Evolutionary conservation across 805 yeast genomes (phyloP).

Genomic region (Nakazawaea populi): DNA sequence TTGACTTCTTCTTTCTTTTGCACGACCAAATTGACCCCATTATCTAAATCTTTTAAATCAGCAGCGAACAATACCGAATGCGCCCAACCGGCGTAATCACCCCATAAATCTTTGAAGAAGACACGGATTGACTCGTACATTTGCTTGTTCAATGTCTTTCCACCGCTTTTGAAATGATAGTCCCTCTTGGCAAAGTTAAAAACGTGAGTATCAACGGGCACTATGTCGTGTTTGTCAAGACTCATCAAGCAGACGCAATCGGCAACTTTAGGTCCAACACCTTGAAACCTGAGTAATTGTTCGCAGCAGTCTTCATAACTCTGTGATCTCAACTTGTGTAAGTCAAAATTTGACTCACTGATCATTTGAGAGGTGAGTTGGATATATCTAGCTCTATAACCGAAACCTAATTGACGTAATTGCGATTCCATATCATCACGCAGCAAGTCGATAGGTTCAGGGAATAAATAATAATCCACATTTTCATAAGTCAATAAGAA

Average conservation of each 20-base stretch:
- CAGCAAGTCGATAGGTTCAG: constrained; percentile 50
- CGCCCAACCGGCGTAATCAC: constrained; percentile 96
- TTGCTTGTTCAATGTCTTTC: constrained; percentile 41
- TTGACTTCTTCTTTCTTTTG: background rate
- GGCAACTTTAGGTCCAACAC: constrained; percentile 98
- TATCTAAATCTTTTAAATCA: constrained; percentile 66
- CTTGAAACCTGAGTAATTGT: constrained; percentile 59
- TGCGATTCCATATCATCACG: constrained; percentile 19
- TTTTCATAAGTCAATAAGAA: constrained; percentile 34
- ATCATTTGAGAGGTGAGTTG: constrained; percentile 66
- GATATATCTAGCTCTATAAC: constrained; percentile 88
- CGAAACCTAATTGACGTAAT: constrained; percentile 60
- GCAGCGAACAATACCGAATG: constrained; percentile 91
- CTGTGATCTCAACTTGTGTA: constrained; percentile 37
- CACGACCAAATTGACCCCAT: constrained; percentile 44
- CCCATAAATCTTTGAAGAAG: constrained; percentile 69
- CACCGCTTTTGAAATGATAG: constrained; percentile 47
- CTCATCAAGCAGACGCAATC: constrained; percentile 95
- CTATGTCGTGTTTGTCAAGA: constrained; percentile 76
- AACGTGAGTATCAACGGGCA: constrained; percentile 95
- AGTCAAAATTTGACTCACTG: constrained; percentile 27
- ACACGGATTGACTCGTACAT: constrained; percentile 51
- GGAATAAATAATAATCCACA: constrained; percentile 64
- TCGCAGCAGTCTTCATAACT: constrained; percentile 49
- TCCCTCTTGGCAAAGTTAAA: constrained; percentile 83